Base-by-base conservation (phyloP, 208 protist species). In the Kentomonas sorsogonicus region DNA sequence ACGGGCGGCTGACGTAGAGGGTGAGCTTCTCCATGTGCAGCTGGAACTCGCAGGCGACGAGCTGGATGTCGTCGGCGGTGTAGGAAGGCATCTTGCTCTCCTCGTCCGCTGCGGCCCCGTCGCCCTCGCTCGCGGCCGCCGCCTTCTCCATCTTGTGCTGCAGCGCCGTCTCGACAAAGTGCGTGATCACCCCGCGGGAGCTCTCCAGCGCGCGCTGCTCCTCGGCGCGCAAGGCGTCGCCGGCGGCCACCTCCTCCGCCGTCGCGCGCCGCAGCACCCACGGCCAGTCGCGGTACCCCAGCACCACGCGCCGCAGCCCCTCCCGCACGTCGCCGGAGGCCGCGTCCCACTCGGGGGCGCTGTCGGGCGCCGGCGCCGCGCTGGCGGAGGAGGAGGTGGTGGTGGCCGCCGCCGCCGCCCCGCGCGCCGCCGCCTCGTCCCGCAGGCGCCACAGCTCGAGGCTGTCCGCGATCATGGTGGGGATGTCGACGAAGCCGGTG, bases 11-110 rank as follows among this genome's bases (percentile, higher is more conserved):
- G 15, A 86, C 65, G 60, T 79, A 91, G 29, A 91, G 54, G 7
- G 83, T 91, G 18, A 91, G 69, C 61, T 91, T 91, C 51, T 83
- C 48, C 15, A 56, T 64, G 38, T 83, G 70, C 43, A 85, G 69
- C 52, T 91, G 78, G 57, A 75, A 91, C 59, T 91, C 83, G 39
- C 67, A 72, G 44, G 79, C 74, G 26, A 82, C 67, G 13, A 86
- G 65, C 18, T 66, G 36, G 22, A 47, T 47, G 18, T 44, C 53
- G 34, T 29, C 9, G 6, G 53, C 36, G 13, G 50, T 7, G 6
- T 10, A n/a, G 11, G 39, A 33, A n/a, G n/a, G n/a, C 27, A 25
- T 18, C 29, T 54, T 10, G 3, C 6, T 22, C 50, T 54, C 50
- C 18, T 54, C 50, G 29, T 40, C 10, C 29, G n/a, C n/a, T n/a